Percentiles rank a stretch among this genome's conserved stretches.
Evolutionary conservation across 306 rosid genomes (phyloP).

Genomic region (Fagus sylvatica): DNA sequence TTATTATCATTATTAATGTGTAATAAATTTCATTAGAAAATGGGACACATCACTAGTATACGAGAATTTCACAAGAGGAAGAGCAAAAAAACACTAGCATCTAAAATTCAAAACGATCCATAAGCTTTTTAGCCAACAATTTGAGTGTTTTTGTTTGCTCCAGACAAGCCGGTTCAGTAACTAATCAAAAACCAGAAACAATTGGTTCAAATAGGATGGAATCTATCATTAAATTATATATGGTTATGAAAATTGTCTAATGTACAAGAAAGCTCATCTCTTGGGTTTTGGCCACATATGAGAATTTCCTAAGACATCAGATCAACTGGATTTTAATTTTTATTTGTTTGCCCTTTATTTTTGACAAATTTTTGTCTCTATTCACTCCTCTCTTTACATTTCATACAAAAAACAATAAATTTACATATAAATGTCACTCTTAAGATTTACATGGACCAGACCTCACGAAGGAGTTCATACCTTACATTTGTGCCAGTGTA

Average conservation of each 20-base stretch:
- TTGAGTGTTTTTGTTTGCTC: not conserved
- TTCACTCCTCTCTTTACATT: slow-evolving; percentile 16
- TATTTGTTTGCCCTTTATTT: not conserved
- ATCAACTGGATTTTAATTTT: not conserved
- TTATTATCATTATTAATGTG: no score
- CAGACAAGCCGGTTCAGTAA: not conserved
- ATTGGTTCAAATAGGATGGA: not conserved
- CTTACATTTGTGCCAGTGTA: slow-evolving; percentile 49
- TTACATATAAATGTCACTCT: slow-evolving; percentile 19
- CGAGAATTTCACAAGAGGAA: no score
- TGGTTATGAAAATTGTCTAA: slow-evolving; percentile 18
- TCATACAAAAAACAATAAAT: slow-evolving; percentile 13
- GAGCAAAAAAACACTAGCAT: no score
- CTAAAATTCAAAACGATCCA: no score
- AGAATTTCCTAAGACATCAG: slow-evolving; percentile 17
- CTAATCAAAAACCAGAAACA: not conserved
- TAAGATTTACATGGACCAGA: slow-evolving; percentile 63
- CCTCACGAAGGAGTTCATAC: slow-evolving; percentile 91
- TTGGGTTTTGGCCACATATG: slow-evolving; percentile 8
- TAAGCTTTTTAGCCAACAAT: not conserved
- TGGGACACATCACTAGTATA: no score
- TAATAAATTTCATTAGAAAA: no score
- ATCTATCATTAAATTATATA: slow-evolving; percentile 15
- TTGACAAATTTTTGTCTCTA: slow-evolving; percentile 19
- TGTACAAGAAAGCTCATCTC: slow-evolving; percentile 31